These are phyloP conservation scores for Macroventuria anomochaeta DNA, from an alignment of 2,329 filamentous ascomycete genomes.

Conservation along the genomic window DNA sequence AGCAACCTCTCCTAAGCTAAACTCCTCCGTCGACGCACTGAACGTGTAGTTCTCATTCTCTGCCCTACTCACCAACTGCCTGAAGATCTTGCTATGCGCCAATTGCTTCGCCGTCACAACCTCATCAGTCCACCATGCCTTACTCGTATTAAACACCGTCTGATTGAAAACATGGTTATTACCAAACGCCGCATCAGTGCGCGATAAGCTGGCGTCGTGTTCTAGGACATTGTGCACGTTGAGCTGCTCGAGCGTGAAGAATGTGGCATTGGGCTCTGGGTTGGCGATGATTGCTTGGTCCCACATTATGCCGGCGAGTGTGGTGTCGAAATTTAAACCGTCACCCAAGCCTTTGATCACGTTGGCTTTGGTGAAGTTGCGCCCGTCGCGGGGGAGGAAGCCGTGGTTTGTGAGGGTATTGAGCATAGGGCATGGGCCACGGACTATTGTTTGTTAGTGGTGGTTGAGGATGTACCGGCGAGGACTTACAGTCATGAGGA, in stretches of 20 bases:
- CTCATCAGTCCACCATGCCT: constrained; percentile 55
- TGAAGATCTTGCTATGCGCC: constrained; percentile 56
- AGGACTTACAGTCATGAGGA: constrained; percentile 22
- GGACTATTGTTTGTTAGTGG: constrained; percentile 18
- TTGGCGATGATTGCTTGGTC: constrained; percentile 50
- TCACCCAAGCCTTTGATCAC: constrained; percentile 49
- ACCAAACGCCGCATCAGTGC: constrained; percentile 59
- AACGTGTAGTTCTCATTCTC: constrained; percentile 60
- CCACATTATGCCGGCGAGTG: constrained; percentile 53
- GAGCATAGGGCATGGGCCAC: constrained; percentile 43
- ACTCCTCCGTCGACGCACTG: constrained; percentile 50
- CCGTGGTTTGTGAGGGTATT: constrained; percentile 48
- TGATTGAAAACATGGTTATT: constrained; percentile 62
- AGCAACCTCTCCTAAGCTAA: constrained; percentile 59
- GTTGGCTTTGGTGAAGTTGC: constrained; percentile 43
- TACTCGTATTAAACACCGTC: constrained; percentile 57
- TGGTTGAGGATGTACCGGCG: too few species aligned
- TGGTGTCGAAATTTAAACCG: constrained; percentile 54
- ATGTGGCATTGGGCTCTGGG: constrained; percentile 37
- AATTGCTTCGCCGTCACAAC: constrained; percentile 41
- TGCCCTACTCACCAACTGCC: constrained; percentile 54
- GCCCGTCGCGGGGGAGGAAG: constrained; percentile 44
- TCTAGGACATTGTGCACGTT: constrained; percentile 58
- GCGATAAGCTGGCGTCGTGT: constrained; percentile 59
- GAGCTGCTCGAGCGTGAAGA: constrained; percentile 50